Evolutionary conservation across 495 filamentous ascomycete genomes (phyloP), one percentile per base, ranked within the genome.

Genomic region (Annulohypoxylon moriforme): DNA sequence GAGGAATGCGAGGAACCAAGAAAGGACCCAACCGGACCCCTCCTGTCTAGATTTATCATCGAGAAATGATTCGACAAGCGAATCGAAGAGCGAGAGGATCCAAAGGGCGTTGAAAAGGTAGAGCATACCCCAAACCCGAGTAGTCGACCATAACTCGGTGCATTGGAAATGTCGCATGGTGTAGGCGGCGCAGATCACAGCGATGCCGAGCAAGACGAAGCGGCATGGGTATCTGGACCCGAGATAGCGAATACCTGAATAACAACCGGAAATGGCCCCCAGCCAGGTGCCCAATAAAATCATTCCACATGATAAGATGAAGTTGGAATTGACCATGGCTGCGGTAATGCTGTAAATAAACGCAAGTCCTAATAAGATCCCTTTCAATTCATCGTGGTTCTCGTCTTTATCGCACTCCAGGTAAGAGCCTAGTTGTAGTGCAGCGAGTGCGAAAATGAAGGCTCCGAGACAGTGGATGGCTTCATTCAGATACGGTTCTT

Each of bases 231-330:
- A 34, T 8, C 20, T 25, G 0, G 7, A 14, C 18, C 40, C 18
- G 31, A 52, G 50, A 8, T n/a, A 31, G 14, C 14, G 13, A 33
- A 11, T 11, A n/a, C 18, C n/a, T 4, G 38, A 1, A n/a, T 50
- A 13, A 52, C 16, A 10, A 38, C 31, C 33, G 20, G n/a, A n/a
- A n/a, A n/a, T n/a, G n/a, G n/a, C n/a, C n/a, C n/a, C n/a, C n/a
- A 59, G 11, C 56, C 11, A 38, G 22, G 14, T 18, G 34, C 33
- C 60, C 13, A 64, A 5, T n/a, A 55, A 3, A 42, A 42, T 16
- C 22, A 53, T 29, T 55, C 33, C 60, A 22, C n/a, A 64, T 14
- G 60, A 64, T 44, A 46, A 64, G 34, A 64, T 64, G 33, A 64
- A 29, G 36, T 24, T 52, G 16, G 60, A 63, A 25, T 52, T 52